Evolutionary conservation across 139 green algal species (phyloP).

Genomic region (Mesotaenium endlicherianum): DNA sequence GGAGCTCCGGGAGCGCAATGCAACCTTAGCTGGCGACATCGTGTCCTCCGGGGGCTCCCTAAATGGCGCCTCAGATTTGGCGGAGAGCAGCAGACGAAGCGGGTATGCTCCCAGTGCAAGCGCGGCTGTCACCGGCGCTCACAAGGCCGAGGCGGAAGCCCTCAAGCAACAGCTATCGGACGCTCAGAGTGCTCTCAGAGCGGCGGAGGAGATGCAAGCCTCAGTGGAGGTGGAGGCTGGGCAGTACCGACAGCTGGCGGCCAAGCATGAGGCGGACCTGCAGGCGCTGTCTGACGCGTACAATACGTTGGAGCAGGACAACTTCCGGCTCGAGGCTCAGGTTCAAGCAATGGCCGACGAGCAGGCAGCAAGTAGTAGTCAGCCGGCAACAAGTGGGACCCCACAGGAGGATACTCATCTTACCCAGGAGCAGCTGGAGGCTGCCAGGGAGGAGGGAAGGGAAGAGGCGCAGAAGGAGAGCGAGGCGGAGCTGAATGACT

Average conservation of each 20-base stretch:
- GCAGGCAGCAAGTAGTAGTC: not conserved
- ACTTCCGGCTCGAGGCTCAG: conserved; percentile 53
- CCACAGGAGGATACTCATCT: not conserved
- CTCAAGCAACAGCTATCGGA: conserved; percentile 25
- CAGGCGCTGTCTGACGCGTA: conserved; percentile 70
- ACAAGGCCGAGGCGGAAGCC: conserved; percentile 21
- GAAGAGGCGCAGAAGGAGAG: conserved; percentile 58
- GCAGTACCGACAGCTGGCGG: conserved; percentile 19
- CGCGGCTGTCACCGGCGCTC: too few relatives aligned
- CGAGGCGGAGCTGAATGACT: conserved; percentile 73
- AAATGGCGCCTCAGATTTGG: too few relatives aligned
- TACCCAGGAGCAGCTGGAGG: conserved; percentile 21
- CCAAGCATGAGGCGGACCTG: conserved; percentile 40
- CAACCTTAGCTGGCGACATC: conserved; percentile 60
- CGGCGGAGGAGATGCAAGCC: not conserved
- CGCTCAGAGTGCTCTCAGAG: not conserved
- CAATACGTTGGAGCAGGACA: conserved; percentile 68
- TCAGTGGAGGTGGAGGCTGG: conserved; percentile 58
- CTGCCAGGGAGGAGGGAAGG: conserved; percentile 43
- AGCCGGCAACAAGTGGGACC: too few relatives aligned
- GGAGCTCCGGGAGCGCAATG: conserved; percentile 61
- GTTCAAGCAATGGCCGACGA: not conserved
- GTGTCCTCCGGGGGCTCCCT: too few relatives aligned
- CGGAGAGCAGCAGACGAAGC: too few relatives aligned
- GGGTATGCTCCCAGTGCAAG: too few relatives aligned